Base-by-base conservation (phyloP, 2,329 filamentous ascomycete species). In the Fusarium musae region DNA sequence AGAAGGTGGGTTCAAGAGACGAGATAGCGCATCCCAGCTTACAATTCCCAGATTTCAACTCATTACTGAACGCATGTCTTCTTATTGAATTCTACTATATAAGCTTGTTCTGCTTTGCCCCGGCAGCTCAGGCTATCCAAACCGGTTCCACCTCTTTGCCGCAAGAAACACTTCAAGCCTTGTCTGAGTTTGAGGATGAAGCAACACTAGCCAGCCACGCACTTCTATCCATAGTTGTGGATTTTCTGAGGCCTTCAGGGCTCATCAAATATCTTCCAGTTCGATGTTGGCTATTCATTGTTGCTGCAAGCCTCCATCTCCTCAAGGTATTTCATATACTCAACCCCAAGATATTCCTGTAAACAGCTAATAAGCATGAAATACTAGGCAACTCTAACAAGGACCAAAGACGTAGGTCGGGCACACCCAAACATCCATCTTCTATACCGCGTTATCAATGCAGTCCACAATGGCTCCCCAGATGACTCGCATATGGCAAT, bases 341-440 rank as follows among this genome's bases (percentile, higher is more conserved):
- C 10, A 2, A 10, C 2, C 15, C 6, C 6, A 50, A 13, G 7
- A 19, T 3, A 23, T 13, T 2, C 1, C 5, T 23, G 5, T 7
- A 23, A 5, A 10, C 5, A 3, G 6, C 47, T 34, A 19, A 50
- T 11, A 15, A 12, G 8, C 2, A 8, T 50, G 3, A 50, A 17
- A 15, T 16, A 34, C 16, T 34, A 50, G 47, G n/a, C 47, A 34
- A 50, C 47, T 4, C n/a, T 50, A 4, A 5, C 47, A 19, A 23
- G 23, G 13, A 4, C 30, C n/a, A 34, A 50, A 3, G 8, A 23
- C 13, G 4, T 50, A 50, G 23, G 3, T 19, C 16, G 47, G 16
- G n/a, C 2, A 23, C 30, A 50, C 23, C 30, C 30, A 19, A 50
- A 50, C 12, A 10, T 50, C n/a, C 12, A 23, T 10, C 47, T 50